Evolutionary conservation across 768 basidiomycete species (phyloP).

Genomic region (Lentinula lateritia): DNA sequence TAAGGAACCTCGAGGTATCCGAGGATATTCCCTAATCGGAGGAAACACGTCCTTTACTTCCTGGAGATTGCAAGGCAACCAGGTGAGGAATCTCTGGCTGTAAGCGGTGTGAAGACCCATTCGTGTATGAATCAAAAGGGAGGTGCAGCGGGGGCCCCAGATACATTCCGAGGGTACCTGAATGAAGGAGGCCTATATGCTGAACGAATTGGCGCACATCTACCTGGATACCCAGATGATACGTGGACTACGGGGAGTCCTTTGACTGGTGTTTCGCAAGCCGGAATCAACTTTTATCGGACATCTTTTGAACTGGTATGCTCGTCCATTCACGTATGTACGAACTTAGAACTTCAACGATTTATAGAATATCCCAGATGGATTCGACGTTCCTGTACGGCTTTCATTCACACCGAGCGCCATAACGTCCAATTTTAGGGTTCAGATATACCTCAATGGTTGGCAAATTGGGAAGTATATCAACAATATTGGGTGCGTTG

Average conservation of each 20-base stretch:
- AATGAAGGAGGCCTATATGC: slow-evolving; percentile 48
- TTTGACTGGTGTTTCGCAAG: slow-evolving; percentile 24
- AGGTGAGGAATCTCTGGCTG: slow-evolving; percentile 15
- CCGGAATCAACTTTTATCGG: slow-evolving; percentile 40
- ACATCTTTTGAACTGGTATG: slow-evolving; percentile 35
- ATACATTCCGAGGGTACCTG: slow-evolving; percentile 41
- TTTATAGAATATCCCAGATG: slow-evolving; percentile 29
- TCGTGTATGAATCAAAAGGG: slow-evolving; percentile 19
- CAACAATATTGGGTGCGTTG: slow-evolving; percentile 41
- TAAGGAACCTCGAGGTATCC: slow-evolving; percentile 43
- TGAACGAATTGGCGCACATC: slow-evolving; percentile 45
- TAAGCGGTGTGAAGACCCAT: background rate
- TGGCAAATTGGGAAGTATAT: slow-evolving; percentile 52
- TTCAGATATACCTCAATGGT: slow-evolving; percentile 46
- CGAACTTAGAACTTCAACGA: background rate
- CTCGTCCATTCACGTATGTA: background rate
- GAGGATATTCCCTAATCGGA: slow-evolving; percentile 38
- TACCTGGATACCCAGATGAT: slow-evolving; percentile 38
- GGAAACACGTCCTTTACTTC: slow-evolving; percentile 29
- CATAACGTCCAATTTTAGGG: slow-evolving; percentile 41
- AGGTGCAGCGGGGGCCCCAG: slow-evolving; percentile 33
- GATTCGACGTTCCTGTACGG: slow-evolving; percentile 39
- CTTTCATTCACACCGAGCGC: slow-evolving; percentile 38
- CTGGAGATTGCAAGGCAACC: slow-evolving; percentile 41
- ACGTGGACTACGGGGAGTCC: slow-evolving; percentile 31